Conservation (phyloP, 352 stramenopile genomes). For the Pythium phragmiticola region DNA sequence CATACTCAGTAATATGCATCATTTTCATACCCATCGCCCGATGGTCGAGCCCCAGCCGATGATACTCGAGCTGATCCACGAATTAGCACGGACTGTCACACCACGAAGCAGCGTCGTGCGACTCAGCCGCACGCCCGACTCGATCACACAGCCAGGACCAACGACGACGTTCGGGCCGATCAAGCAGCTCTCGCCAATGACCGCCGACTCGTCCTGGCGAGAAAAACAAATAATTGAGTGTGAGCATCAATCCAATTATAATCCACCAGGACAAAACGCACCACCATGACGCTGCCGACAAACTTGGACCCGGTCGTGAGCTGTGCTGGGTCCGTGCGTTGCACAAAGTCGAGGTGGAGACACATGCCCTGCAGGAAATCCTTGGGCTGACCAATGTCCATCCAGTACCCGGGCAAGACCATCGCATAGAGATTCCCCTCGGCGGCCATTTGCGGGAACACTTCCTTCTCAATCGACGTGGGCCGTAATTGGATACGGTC, state of each 20-base stretch:
- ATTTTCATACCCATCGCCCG: constrained; percentile 64
- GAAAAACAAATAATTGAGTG: not conserved
- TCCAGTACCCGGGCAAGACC: constrained; percentile 87
- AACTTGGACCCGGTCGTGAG: constrained; percentile 70
- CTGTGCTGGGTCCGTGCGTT: constrained; percentile 39
- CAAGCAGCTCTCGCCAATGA: constrained; percentile 74
- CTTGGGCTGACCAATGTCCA: constrained; percentile 90
- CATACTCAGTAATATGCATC: not conserved
- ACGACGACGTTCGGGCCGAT: constrained; percentile 88
- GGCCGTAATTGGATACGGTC: constrained; percentile 82
- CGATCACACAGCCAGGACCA: constrained; percentile 78
- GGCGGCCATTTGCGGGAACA: constrained; percentile 89
- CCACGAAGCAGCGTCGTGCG: constrained; percentile 75
- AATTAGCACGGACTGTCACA: constrained; percentile 77
- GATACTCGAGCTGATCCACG: constrained; percentile 88
- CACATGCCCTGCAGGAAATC: constrained; percentile 88
- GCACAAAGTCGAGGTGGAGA: constrained; percentile 77
- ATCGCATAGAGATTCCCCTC: constrained; percentile 87
- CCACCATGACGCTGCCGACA: constrained; percentile 85
- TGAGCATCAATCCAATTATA: not conserved
- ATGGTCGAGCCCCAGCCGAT: constrained; percentile 89
- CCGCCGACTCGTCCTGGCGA: constrained; percentile 57
- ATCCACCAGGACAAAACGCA: constrained; percentile 8
- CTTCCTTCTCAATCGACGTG: constrained; percentile 91
- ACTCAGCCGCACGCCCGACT: constrained; percentile 84